Evolutionary conservation across 2,329 filamentous ascomycete species (phyloP).

Genomic region (Nannizziopsis barbatae): DNA sequence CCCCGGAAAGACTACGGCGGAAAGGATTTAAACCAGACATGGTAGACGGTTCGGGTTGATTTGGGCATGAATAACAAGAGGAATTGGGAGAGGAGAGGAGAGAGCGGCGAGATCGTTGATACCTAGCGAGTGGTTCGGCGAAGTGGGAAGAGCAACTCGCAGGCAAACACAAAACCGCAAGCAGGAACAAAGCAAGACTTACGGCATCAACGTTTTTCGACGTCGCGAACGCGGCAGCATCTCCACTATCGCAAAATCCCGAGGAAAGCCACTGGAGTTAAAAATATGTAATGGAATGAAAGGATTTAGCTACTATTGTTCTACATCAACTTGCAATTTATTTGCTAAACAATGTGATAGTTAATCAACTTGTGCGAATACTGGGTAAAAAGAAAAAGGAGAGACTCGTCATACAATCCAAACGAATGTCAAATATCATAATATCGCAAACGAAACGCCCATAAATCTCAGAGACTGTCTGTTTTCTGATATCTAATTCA

Average conservation of each 20-base stretch:
- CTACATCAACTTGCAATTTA: not conserved
- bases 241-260: not conserved
- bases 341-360: not conserved
- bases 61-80: conserved; percentile 24
- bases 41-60: conserved; percentile 21
- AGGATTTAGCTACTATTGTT: too few relatives aligned
- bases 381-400: not conserved
- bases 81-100: conserved; percentile 1
- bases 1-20: conserved; percentile 33
- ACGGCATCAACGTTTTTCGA: not conserved
- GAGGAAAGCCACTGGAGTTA: too few relatives aligned
- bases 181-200: too few relatives aligned
- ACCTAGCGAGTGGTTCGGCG: not conserved
- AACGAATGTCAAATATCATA: too few relatives aligned
- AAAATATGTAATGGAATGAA: too few relatives aligned
- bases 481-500: too few relatives aligned
- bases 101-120: not conserved
- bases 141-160: not conserved
- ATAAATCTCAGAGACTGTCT: too few relatives aligned
- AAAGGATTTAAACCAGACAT: conserved; percentile 44
- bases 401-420: not conserved
- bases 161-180: not conserved
- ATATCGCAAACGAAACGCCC: not conserved
- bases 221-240: not conserved
- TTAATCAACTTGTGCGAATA: not conserved